These are phyloP conservation scores for Colletotrichum sp. DNA, from an alignment of 2,329 filamentous ascomycete genomes.

Conservation along the genomic window DNA sequence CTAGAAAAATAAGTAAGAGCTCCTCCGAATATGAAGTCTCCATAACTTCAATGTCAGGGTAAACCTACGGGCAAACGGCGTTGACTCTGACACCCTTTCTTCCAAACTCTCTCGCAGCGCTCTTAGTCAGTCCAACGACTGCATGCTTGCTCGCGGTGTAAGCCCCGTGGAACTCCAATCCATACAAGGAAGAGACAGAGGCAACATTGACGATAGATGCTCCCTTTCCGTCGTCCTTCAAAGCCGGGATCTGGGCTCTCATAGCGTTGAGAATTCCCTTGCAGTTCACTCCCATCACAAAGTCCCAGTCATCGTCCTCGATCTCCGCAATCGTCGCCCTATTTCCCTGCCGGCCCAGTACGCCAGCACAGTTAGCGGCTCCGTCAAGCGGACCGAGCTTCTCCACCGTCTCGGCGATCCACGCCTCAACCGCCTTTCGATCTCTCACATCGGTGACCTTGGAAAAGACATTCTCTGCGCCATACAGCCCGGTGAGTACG, in stretches of 20 bases:
- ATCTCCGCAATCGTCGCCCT: constrained; percentile 26
- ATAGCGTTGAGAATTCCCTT: constrained; percentile 56
- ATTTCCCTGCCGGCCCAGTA: constrained; percentile 20
- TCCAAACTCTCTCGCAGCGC: constrained; percentile 33
- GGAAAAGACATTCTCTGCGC: neutral
- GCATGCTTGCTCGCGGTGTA: constrained; percentile 36
- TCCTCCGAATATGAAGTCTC: neutral
- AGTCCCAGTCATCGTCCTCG: constrained; percentile 46
- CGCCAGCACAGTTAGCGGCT: constrained; percentile 44
- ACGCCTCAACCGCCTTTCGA: constrained; percentile 23
- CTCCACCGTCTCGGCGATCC: constrained; percentile 35
- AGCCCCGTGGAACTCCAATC: constrained; percentile 32
- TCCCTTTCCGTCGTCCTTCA: constrained; percentile 30
- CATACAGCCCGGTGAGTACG: neutral
- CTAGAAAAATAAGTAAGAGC: neutral
- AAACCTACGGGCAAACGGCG: constrained; percentile 29
- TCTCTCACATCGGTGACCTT: constrained; percentile 21
- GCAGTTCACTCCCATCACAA: constrained; percentile 48
- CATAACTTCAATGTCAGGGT: rapidly evolving
- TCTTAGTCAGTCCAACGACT: constrained; percentile 32
- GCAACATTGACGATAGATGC: constrained; percentile 53
- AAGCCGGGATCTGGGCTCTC: constrained; percentile 48
- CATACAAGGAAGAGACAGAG: constrained; percentile 44
- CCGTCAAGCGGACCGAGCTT: constrained; percentile 43
- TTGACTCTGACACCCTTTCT: constrained; percentile 28